phyloP scores from a whole-genome alignment of 176 grass and related monocot genomes.

The Triticum urartu region DNA sequence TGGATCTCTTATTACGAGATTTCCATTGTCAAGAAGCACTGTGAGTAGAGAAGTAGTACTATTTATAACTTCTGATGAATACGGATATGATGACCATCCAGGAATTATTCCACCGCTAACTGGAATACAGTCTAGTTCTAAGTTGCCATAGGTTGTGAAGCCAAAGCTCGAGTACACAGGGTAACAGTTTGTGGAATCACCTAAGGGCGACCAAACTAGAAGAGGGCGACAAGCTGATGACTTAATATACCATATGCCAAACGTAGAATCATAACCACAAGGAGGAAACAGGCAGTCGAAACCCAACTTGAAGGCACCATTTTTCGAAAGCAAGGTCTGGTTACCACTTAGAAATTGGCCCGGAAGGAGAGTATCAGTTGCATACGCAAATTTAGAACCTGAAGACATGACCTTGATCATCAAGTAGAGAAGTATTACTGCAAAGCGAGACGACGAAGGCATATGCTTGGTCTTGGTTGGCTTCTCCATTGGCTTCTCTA shows the following conservation, averaged over 20 bases:
- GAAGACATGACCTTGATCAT: not conserved
- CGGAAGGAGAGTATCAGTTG: constrained; percentile 23
- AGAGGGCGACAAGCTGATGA: too few species aligned
- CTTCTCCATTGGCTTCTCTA: not conserved
- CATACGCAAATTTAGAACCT: not conserved
- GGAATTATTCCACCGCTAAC: too few species aligned
- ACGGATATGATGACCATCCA: too few species aligned
- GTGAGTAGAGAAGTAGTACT: too few species aligned
- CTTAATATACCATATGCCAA: not conserved
- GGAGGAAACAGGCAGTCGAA: not conserved
- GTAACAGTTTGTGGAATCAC: too few species aligned
- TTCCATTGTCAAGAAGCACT: too few species aligned
- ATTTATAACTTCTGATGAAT: too few species aligned
- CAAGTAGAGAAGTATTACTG: not conserved
- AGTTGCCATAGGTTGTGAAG: too few species aligned
- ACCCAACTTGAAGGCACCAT: constrained; percentile 30
- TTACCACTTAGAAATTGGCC: constrained; percentile 15
- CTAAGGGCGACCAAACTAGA: too few species aligned
- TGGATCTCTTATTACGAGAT: too few species aligned
- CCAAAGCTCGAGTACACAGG: too few species aligned
- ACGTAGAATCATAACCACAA: not conserved
- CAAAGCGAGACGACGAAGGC: not conserved
- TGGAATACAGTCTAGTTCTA: too few species aligned
- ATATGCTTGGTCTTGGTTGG: not conserved
- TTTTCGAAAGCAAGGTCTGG: constrained; percentile 8